Conservation (phyloP, 257 asterid genomes). For the Knoxia roxburghii region DNA sequence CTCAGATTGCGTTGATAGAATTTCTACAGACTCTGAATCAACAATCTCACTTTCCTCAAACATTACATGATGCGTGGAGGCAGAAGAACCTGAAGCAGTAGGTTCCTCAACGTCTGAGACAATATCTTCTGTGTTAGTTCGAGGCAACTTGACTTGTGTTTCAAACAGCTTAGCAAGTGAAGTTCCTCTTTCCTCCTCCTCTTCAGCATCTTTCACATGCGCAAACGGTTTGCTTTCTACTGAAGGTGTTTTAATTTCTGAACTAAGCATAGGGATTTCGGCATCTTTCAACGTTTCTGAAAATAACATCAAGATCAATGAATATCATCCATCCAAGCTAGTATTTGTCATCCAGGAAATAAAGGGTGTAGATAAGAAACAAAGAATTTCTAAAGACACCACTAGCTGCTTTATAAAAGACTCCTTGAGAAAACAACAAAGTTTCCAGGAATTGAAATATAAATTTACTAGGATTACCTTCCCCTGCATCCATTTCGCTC, state of each 20-base stretch:
- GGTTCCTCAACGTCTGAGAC: slow-evolving; percentile 8
- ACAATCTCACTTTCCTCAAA: slow-evolving; percentile 41
- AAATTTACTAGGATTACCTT: background rate
- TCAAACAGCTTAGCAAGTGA: slow-evolving; percentile 8
- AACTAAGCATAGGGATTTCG: slow-evolving; percentile 16
- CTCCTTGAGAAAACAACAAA: background rate
- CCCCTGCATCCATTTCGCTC: background rate
- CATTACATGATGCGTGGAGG: slow-evolving; percentile 18
- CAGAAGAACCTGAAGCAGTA: slow-evolving; percentile 8
- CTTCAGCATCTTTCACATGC: slow-evolving; percentile 16
- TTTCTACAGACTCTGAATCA: slow-evolving; percentile 36
- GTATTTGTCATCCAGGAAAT: too few relatives aligned
- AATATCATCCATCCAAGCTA: too few relatives aligned
- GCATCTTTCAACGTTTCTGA: slow-evolving; percentile 14
- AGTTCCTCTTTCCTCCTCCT: slow-evolving; percentile 12
- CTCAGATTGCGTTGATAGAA: slow-evolving; percentile 15
- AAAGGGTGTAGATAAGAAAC: too few relatives aligned
- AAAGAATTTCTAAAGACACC: too few relatives aligned
- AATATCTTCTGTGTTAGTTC: slow-evolving; percentile 23
- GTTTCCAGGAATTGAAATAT: background rate
- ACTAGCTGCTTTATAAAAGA: background rate
- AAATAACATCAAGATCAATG: slow-evolving; percentile 1
- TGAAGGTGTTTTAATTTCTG: slow-evolving; percentile 17
- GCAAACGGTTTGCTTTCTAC: slow-evolving; percentile 14
- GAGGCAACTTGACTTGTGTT: slow-evolving; percentile 16